phyloP scores from a whole-genome alignment of 306 rosid species.

The Cicer cuneatum region DNA sequence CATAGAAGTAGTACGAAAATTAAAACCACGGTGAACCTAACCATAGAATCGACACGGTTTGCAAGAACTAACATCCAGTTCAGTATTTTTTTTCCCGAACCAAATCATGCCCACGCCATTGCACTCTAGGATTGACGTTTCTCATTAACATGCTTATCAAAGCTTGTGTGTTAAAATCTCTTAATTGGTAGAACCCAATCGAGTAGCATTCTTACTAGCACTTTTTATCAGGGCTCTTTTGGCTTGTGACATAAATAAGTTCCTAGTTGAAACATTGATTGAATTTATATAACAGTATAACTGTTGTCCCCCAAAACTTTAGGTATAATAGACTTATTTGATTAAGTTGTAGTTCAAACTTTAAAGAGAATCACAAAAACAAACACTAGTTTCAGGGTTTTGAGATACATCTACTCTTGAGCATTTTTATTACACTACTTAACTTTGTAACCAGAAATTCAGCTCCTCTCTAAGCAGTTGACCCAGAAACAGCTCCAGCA shows the following conservation, averaged over 20 bases:
- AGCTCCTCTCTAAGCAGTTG: slow-evolving; percentile 49
- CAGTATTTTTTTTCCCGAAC: background rate
- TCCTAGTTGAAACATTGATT: background rate
- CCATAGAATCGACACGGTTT: background rate
- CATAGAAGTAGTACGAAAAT: background rate
- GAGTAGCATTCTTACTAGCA: background rate
- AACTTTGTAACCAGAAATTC: slow-evolving; percentile 13
- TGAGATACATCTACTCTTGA: background rate
- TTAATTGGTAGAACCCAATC: too few relatives aligned
- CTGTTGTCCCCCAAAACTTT: background rate
- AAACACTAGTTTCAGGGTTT: background rate
- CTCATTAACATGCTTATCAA: background rate
- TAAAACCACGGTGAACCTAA: background rate
- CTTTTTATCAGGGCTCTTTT: background rate
- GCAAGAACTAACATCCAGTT: background rate
- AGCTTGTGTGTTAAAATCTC: background rate
- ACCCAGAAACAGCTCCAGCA: slow-evolving; percentile 63
- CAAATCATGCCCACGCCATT: background rate
- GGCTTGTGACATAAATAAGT: background rate
- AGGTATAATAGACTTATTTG: background rate
- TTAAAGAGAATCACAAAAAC: slow-evolving; percentile 10
- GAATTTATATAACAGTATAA: background rate
- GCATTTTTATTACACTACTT: slow-evolving; percentile 36
- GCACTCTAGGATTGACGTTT: background rate
- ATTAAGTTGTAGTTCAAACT: slow-evolving; percentile 15